phyloP scores from a whole-genome alignment of 2,329 filamentous ascomycete species.

The Trichophyton rubrum region DNA sequence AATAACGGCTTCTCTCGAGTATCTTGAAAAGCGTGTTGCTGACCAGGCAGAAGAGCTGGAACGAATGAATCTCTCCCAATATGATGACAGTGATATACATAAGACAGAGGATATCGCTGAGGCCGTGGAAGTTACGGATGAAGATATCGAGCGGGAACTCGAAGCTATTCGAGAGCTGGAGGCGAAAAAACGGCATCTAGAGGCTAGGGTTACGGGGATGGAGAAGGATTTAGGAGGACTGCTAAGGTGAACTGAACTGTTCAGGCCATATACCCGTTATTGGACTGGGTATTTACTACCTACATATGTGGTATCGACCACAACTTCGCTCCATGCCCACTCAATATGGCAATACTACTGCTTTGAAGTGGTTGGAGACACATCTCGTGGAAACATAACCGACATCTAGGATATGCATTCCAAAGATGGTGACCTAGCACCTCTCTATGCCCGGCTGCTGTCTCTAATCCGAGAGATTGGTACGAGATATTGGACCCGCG shows the following conservation, averaged over 20 bases:
- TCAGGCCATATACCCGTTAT: background rate
- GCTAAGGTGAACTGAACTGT: conserved; percentile 4
- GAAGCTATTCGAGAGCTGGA: conserved; percentile 51
- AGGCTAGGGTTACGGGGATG: conserved; percentile 55
- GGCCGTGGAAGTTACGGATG: conserved; percentile 26
- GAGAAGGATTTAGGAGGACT: conserved; percentile 30
- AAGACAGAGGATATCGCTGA: conserved; percentile 8
- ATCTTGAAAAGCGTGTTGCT: conserved; percentile 68
- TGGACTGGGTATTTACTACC: background rate
- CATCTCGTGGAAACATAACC: background rate
- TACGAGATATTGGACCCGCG: too few relatives aligned
- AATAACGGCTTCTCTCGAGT: conserved; percentile 59
- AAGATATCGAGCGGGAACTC: conserved; percentile 35
- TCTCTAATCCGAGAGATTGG: too few relatives aligned
- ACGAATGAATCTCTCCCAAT: conserved; percentile 51
- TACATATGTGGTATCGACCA: background rate
- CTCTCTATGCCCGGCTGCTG: too few relatives aligned
- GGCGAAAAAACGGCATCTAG: conserved; percentile 48
- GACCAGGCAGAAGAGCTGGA: conserved; percentile 64
- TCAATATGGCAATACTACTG: background rate
- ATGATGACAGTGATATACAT: conserved; percentile 42
- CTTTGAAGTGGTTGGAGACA: background rate
- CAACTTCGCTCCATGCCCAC: background rate
- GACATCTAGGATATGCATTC: background rate
- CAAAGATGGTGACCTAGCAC: too few relatives aligned